These are phyloP conservation scores for Quercus suber DNA, from an alignment of 306 rosid species.

Conservation along the genomic window DNA sequence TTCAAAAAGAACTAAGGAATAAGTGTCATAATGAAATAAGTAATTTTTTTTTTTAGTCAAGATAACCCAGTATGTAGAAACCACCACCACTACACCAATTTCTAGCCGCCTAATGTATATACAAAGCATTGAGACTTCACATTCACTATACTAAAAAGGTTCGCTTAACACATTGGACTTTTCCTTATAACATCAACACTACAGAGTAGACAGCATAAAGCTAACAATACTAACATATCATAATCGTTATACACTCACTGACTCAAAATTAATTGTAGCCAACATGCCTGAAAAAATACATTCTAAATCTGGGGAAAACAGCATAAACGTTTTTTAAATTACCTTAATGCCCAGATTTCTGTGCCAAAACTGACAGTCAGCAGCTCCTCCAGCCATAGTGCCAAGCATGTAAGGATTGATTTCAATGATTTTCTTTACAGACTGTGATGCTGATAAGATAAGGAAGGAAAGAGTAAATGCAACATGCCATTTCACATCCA, in stretches of 20 bases:
- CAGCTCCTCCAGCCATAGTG: constrained; percentile 69
- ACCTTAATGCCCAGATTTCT: constrained; percentile 56
- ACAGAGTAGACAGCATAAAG: not conserved
- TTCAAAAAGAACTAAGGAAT: not conserved
- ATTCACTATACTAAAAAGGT: not conserved
- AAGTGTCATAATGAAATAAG: not conserved
- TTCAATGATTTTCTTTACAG: constrained; percentile 79
- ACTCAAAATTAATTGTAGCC: not conserved
- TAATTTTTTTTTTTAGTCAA: not conserved
- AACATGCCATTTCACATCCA: not conserved
- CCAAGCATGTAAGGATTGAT: constrained; percentile 66
- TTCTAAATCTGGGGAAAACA: not conserved
- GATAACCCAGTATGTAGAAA: not conserved
- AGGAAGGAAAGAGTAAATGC: not conserved
- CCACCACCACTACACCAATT: not conserved
- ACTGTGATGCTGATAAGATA: constrained; percentile 72
- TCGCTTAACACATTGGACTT: not conserved
- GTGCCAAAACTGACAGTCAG: constrained; percentile 69
- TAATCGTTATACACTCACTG: not conserved
- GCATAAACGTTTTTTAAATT: not conserved
- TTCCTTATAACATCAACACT: not conserved
- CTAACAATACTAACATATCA: not conserved
- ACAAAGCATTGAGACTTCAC: not conserved
- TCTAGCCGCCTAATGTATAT: not conserved
- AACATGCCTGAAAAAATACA: not conserved